Conservation (phyloP, 2,329 filamentous ascomycete genomes). For the Cercospora berteroae region DNA sequence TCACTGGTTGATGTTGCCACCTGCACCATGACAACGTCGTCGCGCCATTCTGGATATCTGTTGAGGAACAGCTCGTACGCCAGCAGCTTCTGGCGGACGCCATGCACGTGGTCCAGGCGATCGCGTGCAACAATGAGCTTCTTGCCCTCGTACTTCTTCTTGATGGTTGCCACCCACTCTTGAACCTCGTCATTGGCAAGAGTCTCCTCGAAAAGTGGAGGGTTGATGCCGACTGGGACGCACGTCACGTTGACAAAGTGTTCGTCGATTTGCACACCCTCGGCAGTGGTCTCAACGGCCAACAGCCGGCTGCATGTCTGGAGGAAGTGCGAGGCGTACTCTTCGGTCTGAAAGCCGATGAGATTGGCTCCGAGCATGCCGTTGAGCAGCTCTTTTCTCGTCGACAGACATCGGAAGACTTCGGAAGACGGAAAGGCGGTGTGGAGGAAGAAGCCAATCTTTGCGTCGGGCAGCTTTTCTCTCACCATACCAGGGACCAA, state of each 20-base stretch:
- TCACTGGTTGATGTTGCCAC: constrained; percentile 89
- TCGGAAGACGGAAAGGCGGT: constrained; percentile 95
- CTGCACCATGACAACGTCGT: constrained; percentile 85
- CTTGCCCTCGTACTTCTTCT: constrained; percentile 82
- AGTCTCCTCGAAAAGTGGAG: constrained; percentile 62
- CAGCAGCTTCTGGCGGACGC: constrained; percentile 88
- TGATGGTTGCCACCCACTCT: constrained; percentile 75
- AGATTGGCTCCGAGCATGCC: constrained; percentile 92
- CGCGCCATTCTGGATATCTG: constrained; percentile 85
- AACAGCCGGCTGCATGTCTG: constrained; percentile 92
- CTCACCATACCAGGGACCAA: constrained; percentile 87
- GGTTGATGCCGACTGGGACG: constrained; percentile 88
- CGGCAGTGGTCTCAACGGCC: constrained; percentile 81
- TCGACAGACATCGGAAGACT: constrained; percentile 87
- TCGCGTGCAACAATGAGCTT: constrained; percentile 88
- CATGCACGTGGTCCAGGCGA: constrained; percentile 88
- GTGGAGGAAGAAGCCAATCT: constrained; percentile 95
- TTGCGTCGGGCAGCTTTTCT: constrained; percentile 83
- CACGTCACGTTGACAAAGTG: constrained; percentile 87
- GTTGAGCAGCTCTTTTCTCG: constrained; percentile 81
- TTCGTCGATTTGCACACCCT: constrained; percentile 87
- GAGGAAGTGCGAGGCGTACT: constrained; percentile 91
- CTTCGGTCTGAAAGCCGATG: constrained; percentile 87
- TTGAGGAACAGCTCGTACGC: constrained; percentile 93
- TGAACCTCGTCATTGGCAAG: constrained; percentile 66